Evolutionary conservation across 495 filamentous ascomycete genomes (phyloP).

Genomic region (Xylaria bambusicola): DNA sequence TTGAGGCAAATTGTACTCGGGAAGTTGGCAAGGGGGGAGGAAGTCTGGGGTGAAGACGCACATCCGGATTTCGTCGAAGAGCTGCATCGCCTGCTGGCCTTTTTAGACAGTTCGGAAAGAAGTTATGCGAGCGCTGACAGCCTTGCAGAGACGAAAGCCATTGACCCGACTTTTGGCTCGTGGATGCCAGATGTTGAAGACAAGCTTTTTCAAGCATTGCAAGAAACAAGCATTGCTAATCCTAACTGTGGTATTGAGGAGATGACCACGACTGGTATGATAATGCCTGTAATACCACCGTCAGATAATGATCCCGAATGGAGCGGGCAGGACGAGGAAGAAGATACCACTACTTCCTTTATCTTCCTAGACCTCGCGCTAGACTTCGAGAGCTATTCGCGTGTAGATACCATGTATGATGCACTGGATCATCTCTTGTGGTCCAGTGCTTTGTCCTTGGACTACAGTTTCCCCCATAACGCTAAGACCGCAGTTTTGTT

Average conservation of each 20-base stretch:
- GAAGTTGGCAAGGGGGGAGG: conserved; percentile 44
- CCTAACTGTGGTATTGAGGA: conserved; percentile 27
- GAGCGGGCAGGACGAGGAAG: conserved; percentile 27
- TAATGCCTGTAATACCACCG: conserved; percentile 21
- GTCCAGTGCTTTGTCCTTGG: conserved; percentile 38
- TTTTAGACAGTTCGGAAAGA: conserved; percentile 75
- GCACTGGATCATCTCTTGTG: conserved; percentile 70
- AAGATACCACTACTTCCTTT: conserved; percentile 38
- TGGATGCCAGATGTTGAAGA: conserved; percentile 32
- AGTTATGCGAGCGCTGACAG: conserved; percentile 77
- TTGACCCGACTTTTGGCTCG: conserved; percentile 25
- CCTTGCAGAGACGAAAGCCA: conserved; percentile 29
- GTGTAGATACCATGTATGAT: conserved; percentile 65
- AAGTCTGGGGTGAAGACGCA: conserved; percentile 48
- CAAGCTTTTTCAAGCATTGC: conserved; percentile 31
- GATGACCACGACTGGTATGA: conserved; percentile 31
- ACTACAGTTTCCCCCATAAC: conserved; percentile 39
- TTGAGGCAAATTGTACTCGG: conserved; percentile 59
- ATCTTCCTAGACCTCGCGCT: conserved; percentile 41
- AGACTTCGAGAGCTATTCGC: conserved; percentile 26
- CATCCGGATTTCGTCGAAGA: conserved; percentile 51
- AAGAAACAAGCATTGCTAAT: conserved; percentile 17
- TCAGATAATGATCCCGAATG: conserved; percentile 20
- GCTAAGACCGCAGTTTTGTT: conserved; percentile 51
- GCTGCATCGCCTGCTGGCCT: conserved; percentile 81